These are phyloP conservation scores for Byssothecium circinans DNA, from an alignment of 2,329 filamentous ascomycete species.

Conservation along the genomic window DNA sequence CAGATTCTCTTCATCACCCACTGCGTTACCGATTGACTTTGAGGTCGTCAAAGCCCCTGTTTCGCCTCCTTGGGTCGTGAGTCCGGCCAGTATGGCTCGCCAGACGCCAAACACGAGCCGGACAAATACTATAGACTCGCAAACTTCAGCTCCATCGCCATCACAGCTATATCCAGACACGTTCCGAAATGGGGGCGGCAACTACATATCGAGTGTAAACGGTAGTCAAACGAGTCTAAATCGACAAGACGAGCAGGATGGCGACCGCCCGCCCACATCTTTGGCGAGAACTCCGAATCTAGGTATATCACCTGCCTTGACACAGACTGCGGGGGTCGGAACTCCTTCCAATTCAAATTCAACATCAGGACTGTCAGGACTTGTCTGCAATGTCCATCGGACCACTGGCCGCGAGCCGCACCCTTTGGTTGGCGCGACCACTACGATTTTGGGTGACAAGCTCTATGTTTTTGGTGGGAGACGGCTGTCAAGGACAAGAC, in stretches of 20 bases:
- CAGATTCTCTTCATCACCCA: slow-evolving; percentile 40
- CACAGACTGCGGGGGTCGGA: slow-evolving; percentile 39
- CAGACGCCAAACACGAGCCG: slow-evolving; percentile 48
- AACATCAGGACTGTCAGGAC: slow-evolving; percentile 64
- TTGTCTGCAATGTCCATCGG: slow-evolving; percentile 71
- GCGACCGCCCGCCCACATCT: slow-evolving; percentile 38
- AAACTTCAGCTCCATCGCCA: slow-evolving; percentile 48
- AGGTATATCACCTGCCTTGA: slow-evolving; percentile 47
- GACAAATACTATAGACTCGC: slow-evolving; percentile 52
- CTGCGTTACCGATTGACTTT: slow-evolving; percentile 28
- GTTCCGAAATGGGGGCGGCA: slow-evolving; percentile 37
- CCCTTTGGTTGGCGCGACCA: slow-evolving; percentile 90
- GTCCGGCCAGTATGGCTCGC: slow-evolving; percentile 46
- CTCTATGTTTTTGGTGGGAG: slow-evolving; percentile 95
- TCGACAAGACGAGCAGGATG: slow-evolving; percentile 48
- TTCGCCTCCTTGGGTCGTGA: slow-evolving; percentile 24
- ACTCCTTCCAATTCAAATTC: slow-evolving; percentile 42
- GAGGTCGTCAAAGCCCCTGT: slow-evolving; percentile 17
- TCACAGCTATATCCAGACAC: slow-evolving; percentile 44
- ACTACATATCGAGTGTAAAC: slow-evolving; percentile 46
- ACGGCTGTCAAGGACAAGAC: slow-evolving; percentile 79
- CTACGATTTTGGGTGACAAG: slow-evolving; percentile 92
- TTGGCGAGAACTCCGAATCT: slow-evolving; percentile 40
- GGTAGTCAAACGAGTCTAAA: slow-evolving; percentile 52
- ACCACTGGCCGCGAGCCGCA: slow-evolving; percentile 92